Base-by-base conservation (phyloP, 2,329 filamentous ascomycete species). In the Tricladium varicosporioides region DNA sequence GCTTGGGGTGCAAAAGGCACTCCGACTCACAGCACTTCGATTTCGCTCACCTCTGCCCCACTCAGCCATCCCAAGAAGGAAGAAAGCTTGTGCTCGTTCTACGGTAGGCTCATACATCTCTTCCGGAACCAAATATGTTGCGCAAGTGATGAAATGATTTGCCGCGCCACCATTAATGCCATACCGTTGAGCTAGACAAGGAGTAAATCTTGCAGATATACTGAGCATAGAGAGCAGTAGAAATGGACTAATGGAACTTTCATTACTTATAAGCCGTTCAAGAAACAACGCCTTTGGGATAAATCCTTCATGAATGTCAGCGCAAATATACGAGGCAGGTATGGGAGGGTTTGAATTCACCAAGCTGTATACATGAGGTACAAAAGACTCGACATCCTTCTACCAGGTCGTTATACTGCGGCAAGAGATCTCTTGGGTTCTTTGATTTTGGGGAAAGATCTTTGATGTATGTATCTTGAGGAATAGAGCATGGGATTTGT, bases 51-150 rank as follows among this genome's bases (percentile, higher is more conserved):
- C 81, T 52, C 77, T 81, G 13, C 80, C 80, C 64, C 84, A 81
- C 61, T 85, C 81, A 4, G 81, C 80, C 54, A 85, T 78, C 63
- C 80, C 82, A 14, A 85, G 70, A 2, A 85, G 69, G 60, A 83
- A 84, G 58, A 84, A 84, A 1, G 77, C 81, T 67, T 85, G 82
- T 51, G 80, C 83, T 43, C 78, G 73, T 63, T 84, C 80, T 15
- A 85, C 65, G 0, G 76, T 81, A 0, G 81, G 78, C 53, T 77
- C 76, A 63, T 83, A 83, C 16, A 84, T 69, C 62, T 83, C 80
- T 19, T 70, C 69, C 32, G 77, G 66, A 1, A 81, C 80, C 8
- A 83, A 67, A 5, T 65, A 64, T 8, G 77, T 75, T 1, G 80
- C 79, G 22, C 74, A 75, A 40, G 77, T 76, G 74, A 81, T 80